These are phyloP conservation scores for Erodium moschatum DNA, from an alignment of 441 rosid species.

Conservation along the genomic window DNA sequence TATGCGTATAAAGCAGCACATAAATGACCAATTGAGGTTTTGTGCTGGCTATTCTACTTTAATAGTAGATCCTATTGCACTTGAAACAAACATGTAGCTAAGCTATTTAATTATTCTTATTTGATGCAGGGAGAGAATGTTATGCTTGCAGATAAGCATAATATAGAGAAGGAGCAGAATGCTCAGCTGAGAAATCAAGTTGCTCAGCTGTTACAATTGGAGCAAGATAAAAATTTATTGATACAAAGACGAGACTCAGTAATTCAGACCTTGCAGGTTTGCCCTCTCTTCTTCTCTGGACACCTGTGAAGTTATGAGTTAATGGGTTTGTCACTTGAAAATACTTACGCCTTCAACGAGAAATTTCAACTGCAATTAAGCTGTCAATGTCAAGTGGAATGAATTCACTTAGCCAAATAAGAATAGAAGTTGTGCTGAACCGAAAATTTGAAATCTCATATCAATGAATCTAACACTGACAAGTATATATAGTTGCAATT, in stretches of 20 bases:
- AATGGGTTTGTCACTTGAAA: neutral
- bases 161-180: constrained; percentile 77
- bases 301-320: neutral
- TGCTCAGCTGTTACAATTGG: constrained; percentile 58
- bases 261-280: constrained; percentile 76
- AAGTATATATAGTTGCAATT: neutral
- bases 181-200: constrained; percentile 71
- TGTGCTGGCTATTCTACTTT: neutral
- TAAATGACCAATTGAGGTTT: neutral
- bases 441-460: neutral
- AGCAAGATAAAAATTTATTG: constrained; percentile 64
- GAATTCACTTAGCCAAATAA: neutral
- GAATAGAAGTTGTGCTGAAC: neutral
- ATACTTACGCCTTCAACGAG: neutral
- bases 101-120: constrained; percentile 17
- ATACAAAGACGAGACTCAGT: constrained; percentile 68
- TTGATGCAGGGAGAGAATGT: constrained; percentile 74
- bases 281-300: constrained; percentile 13
- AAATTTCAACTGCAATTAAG: neutral
- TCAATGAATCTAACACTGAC: neutral
- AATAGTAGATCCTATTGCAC: neutral
- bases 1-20: neutral
- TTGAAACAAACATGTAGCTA: constrained; percentile 16
- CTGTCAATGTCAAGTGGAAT: neutral
- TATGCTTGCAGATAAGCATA: constrained; percentile 70